phyloP scores from a whole-genome alignment of 2,329 filamentous ascomycete species.

The Stylonectria norvegica region DNA sequence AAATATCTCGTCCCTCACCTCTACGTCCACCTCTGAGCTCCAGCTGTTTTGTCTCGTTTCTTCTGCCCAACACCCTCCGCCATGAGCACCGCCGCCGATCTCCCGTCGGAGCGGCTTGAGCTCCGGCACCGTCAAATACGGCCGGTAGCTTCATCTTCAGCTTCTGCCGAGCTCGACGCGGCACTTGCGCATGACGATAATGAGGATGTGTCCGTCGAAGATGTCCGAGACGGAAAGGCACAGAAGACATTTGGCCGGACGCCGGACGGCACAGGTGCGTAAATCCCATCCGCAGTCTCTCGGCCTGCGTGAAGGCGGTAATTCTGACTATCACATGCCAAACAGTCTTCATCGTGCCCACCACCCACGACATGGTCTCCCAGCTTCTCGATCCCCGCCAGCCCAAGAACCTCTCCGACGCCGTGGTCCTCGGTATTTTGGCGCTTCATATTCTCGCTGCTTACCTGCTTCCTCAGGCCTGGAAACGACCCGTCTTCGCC shows the following conservation, averaged over 20 bases:
- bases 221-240: conserved; percentile 25
- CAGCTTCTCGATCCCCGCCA: conserved; percentile 92
- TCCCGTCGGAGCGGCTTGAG: conserved; percentile 22
- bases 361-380: conserved; percentile 98
- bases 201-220: conserved; percentile 13
- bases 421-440: conserved; percentile 74
- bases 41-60: too few species aligned
- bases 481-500: conserved; percentile 76
- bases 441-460: conserved; percentile 70
- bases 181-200: conserved; percentile 8
- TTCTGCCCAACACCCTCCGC: too few species aligned
- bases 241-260: conserved; percentile 89
- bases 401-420: conserved; percentile 90
- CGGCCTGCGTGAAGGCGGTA: too few species aligned
- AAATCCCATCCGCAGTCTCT: too few species aligned
- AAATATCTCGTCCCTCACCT: too few species aligned
- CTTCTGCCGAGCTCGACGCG: background rate
- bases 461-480: conserved; percentile 65
- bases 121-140: conserved; percentile 30
- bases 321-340: conserved; percentile 24
- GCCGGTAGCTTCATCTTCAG: conserved; percentile 3
- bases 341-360: conserved; percentile 88
- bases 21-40: too few species aligned
- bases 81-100: conserved; percentile 33
- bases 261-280: conserved; percentile 82